phyloP scores from a whole-genome alignment of 1,139 yeast species.

The Hyphopichia wangnamkhiaoensis region DNA sequence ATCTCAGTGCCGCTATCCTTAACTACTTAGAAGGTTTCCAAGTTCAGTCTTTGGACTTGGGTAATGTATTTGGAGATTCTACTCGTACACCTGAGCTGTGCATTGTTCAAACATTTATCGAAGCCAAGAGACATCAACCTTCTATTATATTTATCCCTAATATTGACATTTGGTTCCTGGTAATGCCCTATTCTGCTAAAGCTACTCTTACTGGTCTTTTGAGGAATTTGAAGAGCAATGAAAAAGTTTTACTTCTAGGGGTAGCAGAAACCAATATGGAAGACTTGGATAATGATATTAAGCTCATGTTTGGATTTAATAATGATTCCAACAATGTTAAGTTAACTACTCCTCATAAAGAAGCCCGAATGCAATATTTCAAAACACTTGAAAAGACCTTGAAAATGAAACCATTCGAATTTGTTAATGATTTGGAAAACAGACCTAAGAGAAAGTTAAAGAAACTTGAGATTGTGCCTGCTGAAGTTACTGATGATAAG shows the following conservation, averaged over 20 bases:
- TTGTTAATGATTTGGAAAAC: conserved; percentile 50
- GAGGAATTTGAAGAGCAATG: conserved; percentile 68
- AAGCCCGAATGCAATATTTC: conserved; percentile 55
- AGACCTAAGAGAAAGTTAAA: conserved; percentile 52
- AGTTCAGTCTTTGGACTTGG: conserved; percentile 82
- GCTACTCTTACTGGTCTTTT: conserved; percentile 73
- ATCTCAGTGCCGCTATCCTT: conserved; percentile 78
- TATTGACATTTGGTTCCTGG: conserved; percentile 72
- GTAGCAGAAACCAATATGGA: conserved; percentile 55
- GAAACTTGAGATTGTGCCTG: conserved; percentile 29
- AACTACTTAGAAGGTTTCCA: conserved; percentile 88
- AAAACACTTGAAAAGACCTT: conserved; percentile 55
- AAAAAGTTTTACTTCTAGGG: conserved; percentile 76
- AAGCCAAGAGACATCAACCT: conserved; percentile 89
- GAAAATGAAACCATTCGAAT: conserved; percentile 65
- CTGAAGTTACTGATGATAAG: conserved; percentile 12
- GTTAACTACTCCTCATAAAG: conserved; percentile 42
- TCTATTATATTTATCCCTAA: conserved; percentile 84
- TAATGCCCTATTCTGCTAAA: conserved; percentile 68
- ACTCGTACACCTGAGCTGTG: conserved; percentile 83
- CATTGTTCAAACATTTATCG: conserved; percentile 81
- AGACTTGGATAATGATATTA: conserved; percentile 38
- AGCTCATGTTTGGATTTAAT: conserved; percentile 53
- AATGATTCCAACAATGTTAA: conserved; percentile 47
- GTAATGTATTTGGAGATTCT: conserved; percentile 76